Percentiles rank a stretch among this genome's conserved stretches.
These are phyloP conservation scores for Aristolochia contorta DNA, from an alignment of 164 flowering plant species.

Conservation along the genomic window DNA sequence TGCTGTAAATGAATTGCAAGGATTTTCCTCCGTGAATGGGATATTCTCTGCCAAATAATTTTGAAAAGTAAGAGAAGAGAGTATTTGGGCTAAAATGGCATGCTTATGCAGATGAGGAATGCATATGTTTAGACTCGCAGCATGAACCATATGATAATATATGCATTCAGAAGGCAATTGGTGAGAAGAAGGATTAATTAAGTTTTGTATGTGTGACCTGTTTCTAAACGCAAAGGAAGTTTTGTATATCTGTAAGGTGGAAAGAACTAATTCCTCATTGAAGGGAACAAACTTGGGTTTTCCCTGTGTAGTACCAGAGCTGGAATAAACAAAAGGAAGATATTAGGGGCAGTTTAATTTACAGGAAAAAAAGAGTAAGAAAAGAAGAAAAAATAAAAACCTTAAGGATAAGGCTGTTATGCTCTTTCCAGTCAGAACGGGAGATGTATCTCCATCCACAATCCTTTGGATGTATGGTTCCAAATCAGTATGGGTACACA, in stretches of 20 bases:
- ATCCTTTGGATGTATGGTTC: slow-evolving; percentile 66
- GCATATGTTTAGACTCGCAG: too few species aligned
- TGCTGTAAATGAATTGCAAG: slow-evolving; percentile 66
- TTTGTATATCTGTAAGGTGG: slow-evolving; percentile 59
- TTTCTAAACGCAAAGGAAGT: slow-evolving; percentile 86
- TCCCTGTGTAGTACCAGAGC: slow-evolving; percentile 89
- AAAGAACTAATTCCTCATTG: slow-evolving; percentile 53
- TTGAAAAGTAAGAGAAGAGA: neutral
- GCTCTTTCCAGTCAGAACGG: slow-evolving; percentile 71
- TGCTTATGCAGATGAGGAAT: neutral
- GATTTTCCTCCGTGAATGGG: slow-evolving; percentile 75
- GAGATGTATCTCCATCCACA: slow-evolving; percentile 54
- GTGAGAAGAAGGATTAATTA: neutral
- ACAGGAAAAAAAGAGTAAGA: neutral
- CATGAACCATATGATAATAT: neutral
- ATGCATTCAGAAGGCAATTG: neutral
- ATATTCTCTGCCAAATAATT: slow-evolving; percentile 45
- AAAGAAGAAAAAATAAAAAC: slow-evolving; percentile 15
- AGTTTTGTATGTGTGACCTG: slow-evolving; percentile 31
- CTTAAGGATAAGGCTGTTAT: slow-evolving; percentile 69
- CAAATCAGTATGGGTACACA: slow-evolving; percentile 60
- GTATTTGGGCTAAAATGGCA: neutral
- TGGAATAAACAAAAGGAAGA: slow-evolving; percentile 20
- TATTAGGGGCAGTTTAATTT: neutral
- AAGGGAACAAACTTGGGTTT: slow-evolving; percentile 76